These are phyloP conservation scores for Stenocarpella maydis DNA, from an alignment of 2,329 filamentous ascomycete species.

Conservation along the genomic window DNA sequence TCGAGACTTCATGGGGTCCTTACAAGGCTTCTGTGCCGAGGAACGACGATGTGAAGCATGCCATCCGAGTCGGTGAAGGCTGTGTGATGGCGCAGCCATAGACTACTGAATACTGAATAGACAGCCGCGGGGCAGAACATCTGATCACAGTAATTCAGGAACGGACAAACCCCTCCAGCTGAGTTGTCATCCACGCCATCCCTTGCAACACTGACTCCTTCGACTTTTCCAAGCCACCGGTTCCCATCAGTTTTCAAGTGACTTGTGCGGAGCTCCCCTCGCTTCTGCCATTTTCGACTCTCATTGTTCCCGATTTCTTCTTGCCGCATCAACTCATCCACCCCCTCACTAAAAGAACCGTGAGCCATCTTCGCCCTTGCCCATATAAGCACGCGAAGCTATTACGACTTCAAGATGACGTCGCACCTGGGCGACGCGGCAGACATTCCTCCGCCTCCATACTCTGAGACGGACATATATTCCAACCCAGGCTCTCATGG, in stretches of 20 bases:
- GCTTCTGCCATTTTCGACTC: not conserved
- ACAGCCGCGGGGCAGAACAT: slow-evolving; percentile 25
- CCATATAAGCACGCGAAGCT: not conserved
- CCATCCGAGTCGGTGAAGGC: slow-evolving; percentile 8
- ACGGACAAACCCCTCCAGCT: slow-evolving; percentile 12
- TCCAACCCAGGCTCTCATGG: slow-evolving; percentile 48
- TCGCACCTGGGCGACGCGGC: slow-evolving; percentile 43
- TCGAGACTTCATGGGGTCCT: slow-evolving; percentile 12
- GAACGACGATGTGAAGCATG: slow-evolving; percentile 2
- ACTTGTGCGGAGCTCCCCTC: not conserved
- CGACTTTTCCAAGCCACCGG: not conserved
- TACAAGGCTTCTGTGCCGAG: not conserved
- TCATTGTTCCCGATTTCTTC: not conserved
- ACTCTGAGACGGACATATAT: slow-evolving; percentile 65
- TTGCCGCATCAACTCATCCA: slow-evolving; percentile 4
- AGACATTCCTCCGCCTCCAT: slow-evolving; percentile 62
- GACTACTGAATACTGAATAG: slow-evolving; percentile 1
- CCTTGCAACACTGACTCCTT: slow-evolving; percentile 9
- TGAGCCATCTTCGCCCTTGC: not conserved
- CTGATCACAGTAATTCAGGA: slow-evolving; percentile 20
- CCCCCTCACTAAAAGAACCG: not conserved
- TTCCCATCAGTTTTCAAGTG: slow-evolving; percentile 2
- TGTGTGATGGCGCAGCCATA: slow-evolving; percentile 26
- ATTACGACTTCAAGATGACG: slow-evolving; percentile 37
- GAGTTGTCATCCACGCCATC: slow-evolving; percentile 26